Evolutionary conservation across 805 yeast genomes (phyloP).

Genomic region (Candida vartiovaarae): DNA sequence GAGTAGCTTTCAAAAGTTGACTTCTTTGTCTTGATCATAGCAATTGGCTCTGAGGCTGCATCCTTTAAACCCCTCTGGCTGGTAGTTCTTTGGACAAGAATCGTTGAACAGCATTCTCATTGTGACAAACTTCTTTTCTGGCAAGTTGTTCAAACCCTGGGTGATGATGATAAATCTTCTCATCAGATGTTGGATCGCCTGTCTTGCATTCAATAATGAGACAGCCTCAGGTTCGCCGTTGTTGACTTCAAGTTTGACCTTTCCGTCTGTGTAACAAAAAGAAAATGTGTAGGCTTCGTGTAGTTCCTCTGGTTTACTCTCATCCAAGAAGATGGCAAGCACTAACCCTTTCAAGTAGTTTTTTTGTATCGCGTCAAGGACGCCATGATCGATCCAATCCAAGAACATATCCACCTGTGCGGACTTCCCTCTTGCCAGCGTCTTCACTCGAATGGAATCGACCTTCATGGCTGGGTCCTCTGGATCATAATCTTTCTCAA

Average conservation of each 20-base stretch:
- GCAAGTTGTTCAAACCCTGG: conserved; percentile 46
- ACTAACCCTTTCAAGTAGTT: conserved; percentile 38
- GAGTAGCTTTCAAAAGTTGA: conserved; percentile 5
- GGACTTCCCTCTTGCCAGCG: conserved; percentile 39
- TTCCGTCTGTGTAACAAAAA: conserved; percentile 33
- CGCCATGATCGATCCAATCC: conserved; percentile 49
- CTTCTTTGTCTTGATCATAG: conserved; percentile 24
- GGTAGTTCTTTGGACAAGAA: conserved; percentile 38
- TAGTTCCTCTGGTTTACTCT: conserved; percentile 33
- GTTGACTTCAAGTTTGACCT: conserved; percentile 22
- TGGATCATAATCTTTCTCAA: conserved; percentile 21
- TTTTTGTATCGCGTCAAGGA: conserved; percentile 35
- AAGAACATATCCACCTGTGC: conserved; percentile 41
- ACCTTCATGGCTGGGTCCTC: conserved; percentile 22
- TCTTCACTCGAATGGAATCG: conserved; percentile 39
- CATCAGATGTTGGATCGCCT: conserved; percentile 41
- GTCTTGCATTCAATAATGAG: conserved; percentile 31
- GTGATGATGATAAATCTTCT: conserved; percentile 45
- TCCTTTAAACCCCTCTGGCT: conserved; percentile 43
- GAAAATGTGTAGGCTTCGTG: conserved; percentile 46
- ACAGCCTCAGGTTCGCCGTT: conserved; percentile 8
- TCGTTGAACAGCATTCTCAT: conserved; percentile 46
- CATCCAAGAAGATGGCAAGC: conserved; percentile 39
- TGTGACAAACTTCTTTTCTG: conserved; percentile 37
- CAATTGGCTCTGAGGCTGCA: conserved; percentile 29